Evolutionary conservation across 1,284 basidiomycete genomes (phyloP).

Genomic region (Phellopilus nigrolimitatus): DNA sequence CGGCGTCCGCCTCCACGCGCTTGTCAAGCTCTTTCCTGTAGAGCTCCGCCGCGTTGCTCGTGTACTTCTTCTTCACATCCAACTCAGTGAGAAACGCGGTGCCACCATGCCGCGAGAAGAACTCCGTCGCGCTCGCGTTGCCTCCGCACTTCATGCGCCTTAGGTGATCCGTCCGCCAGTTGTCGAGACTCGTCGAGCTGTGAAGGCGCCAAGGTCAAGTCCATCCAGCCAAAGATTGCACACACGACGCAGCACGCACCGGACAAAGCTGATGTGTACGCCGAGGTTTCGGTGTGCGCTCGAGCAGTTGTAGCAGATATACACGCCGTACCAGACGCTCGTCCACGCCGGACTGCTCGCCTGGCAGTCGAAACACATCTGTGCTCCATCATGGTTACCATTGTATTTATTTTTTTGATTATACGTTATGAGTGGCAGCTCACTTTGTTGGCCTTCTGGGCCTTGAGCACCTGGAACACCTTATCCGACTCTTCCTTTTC

Average conservation of each 20-base stretch:
- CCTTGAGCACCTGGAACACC: conserved; percentile 70
- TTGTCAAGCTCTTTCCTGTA: conserved; percentile 92
- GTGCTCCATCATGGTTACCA: conserved; percentile 12
- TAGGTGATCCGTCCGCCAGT: conserved; percentile 89
- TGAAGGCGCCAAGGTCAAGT: conserved; percentile 20
- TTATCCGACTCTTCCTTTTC: conserved; percentile 77
- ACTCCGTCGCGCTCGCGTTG: conserved; percentile 85
- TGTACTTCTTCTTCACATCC: conserved; percentile 89
- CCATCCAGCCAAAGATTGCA: not conserved
- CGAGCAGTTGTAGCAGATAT: conserved; percentile 98
- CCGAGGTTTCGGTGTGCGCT: conserved; percentile 95
- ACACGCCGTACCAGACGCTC: conserved; percentile 93
- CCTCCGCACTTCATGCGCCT: conserved; percentile 97
- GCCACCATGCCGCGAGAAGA: conserved; percentile 87
- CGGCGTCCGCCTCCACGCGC: conserved; percentile 78
- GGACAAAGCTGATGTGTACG: conserved; percentile 96
- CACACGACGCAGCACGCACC: conserved; percentile 46
- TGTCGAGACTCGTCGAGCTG: conserved; percentile 87
- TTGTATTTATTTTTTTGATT: not conserved
- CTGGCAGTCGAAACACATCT: conserved; percentile 96
- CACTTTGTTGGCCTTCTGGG: conserved; percentile 89
- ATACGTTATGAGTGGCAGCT: conserved; percentile 23
- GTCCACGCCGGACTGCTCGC: conserved; percentile 98
- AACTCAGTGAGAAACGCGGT: conserved; percentile 63
- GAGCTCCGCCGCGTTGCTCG: conserved; percentile 74